Percentiles rank a stretch among this genome's conserved stretches.
Conservation (phyloP, 495 filamentous ascomycete species). For the Sordaria brevicollis region DNA sequence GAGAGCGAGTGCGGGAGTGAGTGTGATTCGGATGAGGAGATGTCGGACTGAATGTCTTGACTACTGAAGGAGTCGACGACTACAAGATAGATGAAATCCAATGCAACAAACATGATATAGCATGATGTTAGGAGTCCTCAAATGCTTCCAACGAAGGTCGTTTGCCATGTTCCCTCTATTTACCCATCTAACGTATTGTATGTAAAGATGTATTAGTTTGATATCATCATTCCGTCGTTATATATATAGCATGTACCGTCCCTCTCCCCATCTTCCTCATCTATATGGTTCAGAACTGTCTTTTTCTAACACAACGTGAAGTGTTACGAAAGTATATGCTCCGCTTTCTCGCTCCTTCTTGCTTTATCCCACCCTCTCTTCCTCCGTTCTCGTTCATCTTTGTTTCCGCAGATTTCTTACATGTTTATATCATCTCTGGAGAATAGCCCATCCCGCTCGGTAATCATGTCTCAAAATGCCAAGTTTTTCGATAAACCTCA, state of each 20-base stretch:
- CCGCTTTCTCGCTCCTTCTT: background rate
- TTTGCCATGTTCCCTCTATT: background rate
- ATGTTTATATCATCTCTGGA: background rate
- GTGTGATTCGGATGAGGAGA: background rate
- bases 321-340: background rate
- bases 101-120: background rate
- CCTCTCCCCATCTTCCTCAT: background rate
- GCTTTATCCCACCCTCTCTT: background rate
- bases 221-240: background rate
- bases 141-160: background rate
- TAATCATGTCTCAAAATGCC: background rate
- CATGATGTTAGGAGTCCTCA: background rate
- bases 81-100: too few relatives aligned
- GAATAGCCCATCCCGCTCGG: background rate
- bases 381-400: background rate
- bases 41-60: background rate
- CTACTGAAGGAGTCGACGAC: too few relatives aligned
- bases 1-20: background rate
- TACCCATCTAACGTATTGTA: background rate
- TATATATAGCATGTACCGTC: background rate
- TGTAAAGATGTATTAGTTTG: background rate
- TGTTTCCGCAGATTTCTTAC: background rate
- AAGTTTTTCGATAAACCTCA: too few relatives aligned
- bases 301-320: background rate
- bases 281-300: background rate